Base-by-base conservation (phyloP, 805 yeast species). In the Dipodascopsis uninucleata region DNA sequence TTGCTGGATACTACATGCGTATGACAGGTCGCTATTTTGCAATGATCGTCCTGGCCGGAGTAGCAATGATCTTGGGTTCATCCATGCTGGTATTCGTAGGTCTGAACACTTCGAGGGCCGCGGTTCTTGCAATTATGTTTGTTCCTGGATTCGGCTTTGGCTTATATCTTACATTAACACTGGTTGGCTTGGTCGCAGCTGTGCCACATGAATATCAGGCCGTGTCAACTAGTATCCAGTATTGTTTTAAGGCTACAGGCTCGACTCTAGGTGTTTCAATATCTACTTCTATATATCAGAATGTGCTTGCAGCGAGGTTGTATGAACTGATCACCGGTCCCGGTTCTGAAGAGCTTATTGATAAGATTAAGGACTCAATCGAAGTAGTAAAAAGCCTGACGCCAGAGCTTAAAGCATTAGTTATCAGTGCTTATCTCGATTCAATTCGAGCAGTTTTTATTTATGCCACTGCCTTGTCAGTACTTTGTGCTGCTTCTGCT, bases 151-250 rank as follows among this genome's bases (percentile, higher is more conserved):
- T 74, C 31, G 81, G 79, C 0, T 72, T 77, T 48, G 74, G 85
- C 1, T 63, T 72, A 3, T 67, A 73, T 53, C 66, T 81, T 45
- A 80, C 85, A 0, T 72, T 79, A 3, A 76, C 83, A 0, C 64
- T 81, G 37, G 63, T 81, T 17, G 79, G 85, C 0, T 71, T 81
- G 64, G 78, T 81, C 41, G 78, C 85, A 1, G 72, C 84, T 4
- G 86, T 78, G 1, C 77, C 80, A 3, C 49, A 63, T 16, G 67
- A 71, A 34, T 72, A 71, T 53, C 88, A 81, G 58, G 88, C 90
- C 2, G 71, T 83, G 20, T 81, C 85, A 1, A 83, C 89, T 0
- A 80, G 87, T 0, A 80, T 83, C 49, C 86, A 82, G 50, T 83
- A 82, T 58, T 82, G 83, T 0, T 81, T 81, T 61, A 69, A 85